Evolutionary conservation across 805 yeast species (phyloP), one percentile per base, ranked within the genome.

Genomic region (Nakazawaea ernobii): DNA sequence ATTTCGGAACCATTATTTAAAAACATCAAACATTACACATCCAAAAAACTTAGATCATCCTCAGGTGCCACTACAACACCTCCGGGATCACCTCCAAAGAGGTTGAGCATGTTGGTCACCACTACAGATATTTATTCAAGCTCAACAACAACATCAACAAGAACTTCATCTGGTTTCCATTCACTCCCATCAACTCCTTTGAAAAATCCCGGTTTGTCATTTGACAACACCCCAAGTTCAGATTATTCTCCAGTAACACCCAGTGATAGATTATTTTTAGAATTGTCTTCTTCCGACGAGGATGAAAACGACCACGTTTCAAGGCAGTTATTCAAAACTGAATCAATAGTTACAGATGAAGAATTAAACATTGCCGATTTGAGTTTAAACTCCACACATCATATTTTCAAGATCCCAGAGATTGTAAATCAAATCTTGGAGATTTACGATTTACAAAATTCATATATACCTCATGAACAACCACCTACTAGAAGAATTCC

Each of bases 391-490:
- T 2, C 28, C 3, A 4, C 58, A 56, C 64, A 69, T 61, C 55
- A 63, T 13, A 83, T 89, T 8, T 84, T 89, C 57, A 69, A 72
- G 43, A 80, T 84, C 32, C 96, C 96, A 0, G 97, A 89, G 61
- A 82, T 89, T 45, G 68, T 89, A 13, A 63, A 70, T 51, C 70
- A 72, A 46, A 85, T 89, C 10, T 63, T 87, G 20, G 66, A 69
- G 26, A 79, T 70, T 58, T 83, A 84, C n/a, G 62, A 67, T 26
- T 77, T 73, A 50, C 63, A 58, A 43, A 39, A 49, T 17, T 68
- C 74, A 1, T 59, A 63, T 8, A 68, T 81, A n/a, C 92, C 92
- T 2, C 75, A 70, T 39, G 92, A 86, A 56, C 60, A 63, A 13
- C 60, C 79, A 0, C 84, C 86, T 41, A 59, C 71, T 1, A 70